These are phyloP conservation scores for Gymnopilus junonius DNA, from an alignment of 768 basidiomycete genomes.

Conservation along the genomic window DNA sequence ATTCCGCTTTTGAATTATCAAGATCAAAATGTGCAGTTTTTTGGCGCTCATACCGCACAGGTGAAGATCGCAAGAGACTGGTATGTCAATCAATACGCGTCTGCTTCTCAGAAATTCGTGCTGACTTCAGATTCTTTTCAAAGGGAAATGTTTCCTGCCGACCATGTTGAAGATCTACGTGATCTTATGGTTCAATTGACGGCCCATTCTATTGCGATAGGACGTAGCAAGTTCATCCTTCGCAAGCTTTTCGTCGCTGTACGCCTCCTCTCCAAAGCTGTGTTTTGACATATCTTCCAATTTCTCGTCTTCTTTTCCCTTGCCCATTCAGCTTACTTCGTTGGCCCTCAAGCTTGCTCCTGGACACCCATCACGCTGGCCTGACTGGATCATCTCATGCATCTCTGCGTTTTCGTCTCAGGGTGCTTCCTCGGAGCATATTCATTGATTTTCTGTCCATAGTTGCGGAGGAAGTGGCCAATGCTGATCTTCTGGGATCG, in stretches of 20 bases:
- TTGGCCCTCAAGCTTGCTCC: conserved; percentile 75
- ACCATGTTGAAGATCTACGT: conserved; percentile 60
- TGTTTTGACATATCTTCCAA: conserved; percentile 7
- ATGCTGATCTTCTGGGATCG: conserved; percentile 73
- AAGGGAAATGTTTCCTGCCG: conserved; percentile 78
- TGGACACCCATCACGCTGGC: conserved; percentile 63
- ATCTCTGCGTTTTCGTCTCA: conserved; percentile 63
- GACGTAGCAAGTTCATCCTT: conserved; percentile 71
- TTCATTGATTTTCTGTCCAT: conserved; percentile 83
- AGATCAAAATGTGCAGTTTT: conserved; percentile 90
- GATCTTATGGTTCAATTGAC: conserved; percentile 75
- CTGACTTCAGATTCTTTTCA: conserved; percentile 7
- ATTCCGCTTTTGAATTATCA: conserved; percentile 72
- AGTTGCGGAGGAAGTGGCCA: conserved; percentile 80
- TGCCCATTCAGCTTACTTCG: conserved; percentile 55
- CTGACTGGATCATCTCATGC: conserved; percentile 74
- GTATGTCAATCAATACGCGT: conserved; percentile 44
- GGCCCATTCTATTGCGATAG: conserved; percentile 60
- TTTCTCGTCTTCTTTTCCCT: not conserved
- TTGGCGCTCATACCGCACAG: conserved; percentile 91
- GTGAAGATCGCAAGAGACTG: conserved; percentile 95
- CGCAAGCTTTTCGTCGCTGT: conserved; percentile 91
- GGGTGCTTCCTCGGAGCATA: conserved; percentile 59
- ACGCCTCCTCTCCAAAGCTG: conserved; percentile 31
- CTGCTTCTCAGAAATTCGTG: no score